A percentile compares a stretch with the other conserved stretches of the same genome.
phyloP scores from a whole-genome alignment of 768 basidiomycete species.

The Lyophyllum atratum region DNA sequence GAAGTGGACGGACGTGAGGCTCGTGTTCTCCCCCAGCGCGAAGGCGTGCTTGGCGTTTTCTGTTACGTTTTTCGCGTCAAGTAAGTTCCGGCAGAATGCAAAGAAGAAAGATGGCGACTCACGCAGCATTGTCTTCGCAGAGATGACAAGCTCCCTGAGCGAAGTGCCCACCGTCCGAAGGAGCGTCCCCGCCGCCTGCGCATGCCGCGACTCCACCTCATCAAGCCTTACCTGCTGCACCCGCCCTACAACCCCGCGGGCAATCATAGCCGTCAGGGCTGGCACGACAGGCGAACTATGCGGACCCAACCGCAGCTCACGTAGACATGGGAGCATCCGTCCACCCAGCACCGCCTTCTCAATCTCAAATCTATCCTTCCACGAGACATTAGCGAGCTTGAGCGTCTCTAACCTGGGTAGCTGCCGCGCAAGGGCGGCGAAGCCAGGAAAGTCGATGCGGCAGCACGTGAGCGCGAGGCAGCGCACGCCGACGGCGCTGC shows the following conservation, averaged over 20 bases:
- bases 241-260: not conserved
- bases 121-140: slow-evolving; percentile 10
- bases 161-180: slow-evolving; percentile 1
- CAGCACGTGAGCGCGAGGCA: slow-evolving; percentile 1
- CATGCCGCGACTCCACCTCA: slow-evolving; percentile 6
- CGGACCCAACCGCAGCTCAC: slow-evolving; percentile 8
- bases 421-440: slow-evolving; percentile 1
- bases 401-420: slow-evolving; percentile 5
- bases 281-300: slow-evolving; percentile 2
- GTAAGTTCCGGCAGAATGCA: not conserved
- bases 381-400: slow-evolving; percentile 6
- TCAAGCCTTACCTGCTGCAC: slow-evolving; percentile 5
- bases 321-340: not conserved
- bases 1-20: slow-evolving; percentile 9
- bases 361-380: slow-evolving; percentile 5
- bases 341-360: not conserved
- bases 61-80: not conserved
- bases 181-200: not conserved
- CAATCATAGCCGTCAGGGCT: slow-evolving; percentile 8
- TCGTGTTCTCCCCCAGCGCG: slow-evolving; percentile 2
- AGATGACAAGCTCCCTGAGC: slow-evolving; percentile 9
- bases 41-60: not conserved
- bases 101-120: not conserved
- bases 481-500: not conserved
- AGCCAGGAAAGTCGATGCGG: slow-evolving; percentile 5